Evolutionary conservation across 345 rosid species (phyloP).

Genomic region (Salix suchowensis): DNA sequence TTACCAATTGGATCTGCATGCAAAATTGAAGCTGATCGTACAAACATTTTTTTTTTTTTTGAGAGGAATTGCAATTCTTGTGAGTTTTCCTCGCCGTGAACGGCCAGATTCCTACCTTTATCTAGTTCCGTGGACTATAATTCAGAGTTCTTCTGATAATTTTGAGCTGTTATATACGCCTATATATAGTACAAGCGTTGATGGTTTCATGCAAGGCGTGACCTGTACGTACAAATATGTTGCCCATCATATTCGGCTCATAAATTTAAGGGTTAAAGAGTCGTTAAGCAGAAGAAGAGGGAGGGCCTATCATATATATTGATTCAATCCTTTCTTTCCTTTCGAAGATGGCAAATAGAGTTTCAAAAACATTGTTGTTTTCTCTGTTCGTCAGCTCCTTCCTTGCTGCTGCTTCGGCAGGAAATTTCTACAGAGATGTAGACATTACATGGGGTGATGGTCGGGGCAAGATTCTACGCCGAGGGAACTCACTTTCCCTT

Average conservation of each 20-base stretch:
- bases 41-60: no score
- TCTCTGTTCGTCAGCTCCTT: neutral
- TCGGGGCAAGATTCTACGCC: slow-evolving; percentile 1
- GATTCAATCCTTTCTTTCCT: neutral
- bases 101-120: neutral
- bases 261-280: neutral
- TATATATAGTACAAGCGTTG: neutral
- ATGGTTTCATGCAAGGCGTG: neutral
- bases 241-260: neutral
- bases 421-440: neutral
- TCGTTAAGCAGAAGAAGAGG: neutral
- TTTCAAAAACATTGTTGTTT: neutral
- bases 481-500: slow-evolving; percentile 1
- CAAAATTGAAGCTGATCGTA: no score
- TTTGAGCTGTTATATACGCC: no score
- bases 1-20: no score
- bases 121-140: no score
- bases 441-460: slow-evolving; percentile 10
- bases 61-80: no score
- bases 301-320: neutral
- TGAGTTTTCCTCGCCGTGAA: no score
- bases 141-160: no score
- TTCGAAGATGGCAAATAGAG: neutral
- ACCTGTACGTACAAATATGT: neutral
- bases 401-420: neutral